Evolutionary conservation across 1,284 basidiomycete genomes (phyloP), one percentile per base, ranked within the genome.

Genomic region (Ganoderma boninense): DNA sequence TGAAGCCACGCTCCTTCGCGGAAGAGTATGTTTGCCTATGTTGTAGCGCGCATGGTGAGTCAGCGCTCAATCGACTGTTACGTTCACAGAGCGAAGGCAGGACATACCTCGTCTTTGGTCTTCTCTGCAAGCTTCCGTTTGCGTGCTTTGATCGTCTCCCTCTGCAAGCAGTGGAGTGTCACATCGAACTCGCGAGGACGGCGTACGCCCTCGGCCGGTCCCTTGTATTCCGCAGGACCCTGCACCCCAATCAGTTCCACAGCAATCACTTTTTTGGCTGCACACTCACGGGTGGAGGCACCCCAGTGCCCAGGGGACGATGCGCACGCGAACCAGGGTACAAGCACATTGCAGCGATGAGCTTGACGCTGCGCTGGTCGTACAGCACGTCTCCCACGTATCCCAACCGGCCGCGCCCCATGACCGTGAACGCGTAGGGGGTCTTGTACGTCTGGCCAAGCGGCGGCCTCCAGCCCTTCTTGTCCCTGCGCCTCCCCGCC

Each of bases 1-100:
- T 76, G 66, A 5, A n/a, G 67, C 60, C 75, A 78, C 4, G 73
- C 18, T 11, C 69, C 72, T 2, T 68, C 23, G 16, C 67, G 69
- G 70, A 78, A 80, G n/a, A 74, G 62, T 8, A 42, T 60, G 38
- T 82, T 81, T 5, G 80, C 80, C 77, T 80, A 35, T 16, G 54
- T 29, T 16, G 29, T 29, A 26, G 49, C 11, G 11, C 38, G 49
- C 23, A 52, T 11, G 23, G 23, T 23, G 49, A 0, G 49, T 52
- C 13, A 52, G 23, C 49, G 23, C 14, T 14, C 49, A 23, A 52
- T 26, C 14, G 23, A 26, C 29, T 32, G 29, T 32, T 32, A 32
- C 29, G 4, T 11, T 13, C 46, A 23, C n/a, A 11, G 23, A 49
- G 7, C n/a, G 11, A 23, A 49, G n/a, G 26, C 20, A 3, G n/a